A percentile compares a stretch with the other conserved stretches of the same genome.
phyloP scores from a whole-genome alignment of 1,139 yeast species.

The Sugiyamaella grinbergsii region DNA sequence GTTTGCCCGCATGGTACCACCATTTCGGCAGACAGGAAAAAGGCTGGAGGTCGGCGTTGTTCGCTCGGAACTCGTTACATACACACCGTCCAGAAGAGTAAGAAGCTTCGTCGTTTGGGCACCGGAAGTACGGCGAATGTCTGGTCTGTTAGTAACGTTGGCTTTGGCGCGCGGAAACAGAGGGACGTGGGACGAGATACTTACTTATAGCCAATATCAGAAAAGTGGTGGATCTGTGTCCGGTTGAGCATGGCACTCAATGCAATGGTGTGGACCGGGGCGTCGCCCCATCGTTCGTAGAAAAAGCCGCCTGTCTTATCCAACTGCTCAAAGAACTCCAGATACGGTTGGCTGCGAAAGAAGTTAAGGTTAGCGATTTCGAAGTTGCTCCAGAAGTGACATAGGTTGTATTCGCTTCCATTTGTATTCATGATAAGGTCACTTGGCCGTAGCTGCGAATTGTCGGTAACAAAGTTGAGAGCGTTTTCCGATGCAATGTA shows the following conservation, averaged over 20 bases:
- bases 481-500: constrained; percentile 69
- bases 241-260: constrained; percentile 66
- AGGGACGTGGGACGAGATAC: constrained; percentile 2
- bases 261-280: constrained; percentile 90
- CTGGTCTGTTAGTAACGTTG: constrained; percentile 26
- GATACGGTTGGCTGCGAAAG: constrained; percentile 71
- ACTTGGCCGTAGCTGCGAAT: constrained; percentile 40
- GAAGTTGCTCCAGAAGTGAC: constrained; percentile 96
- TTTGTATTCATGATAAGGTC: constrained; percentile 45
- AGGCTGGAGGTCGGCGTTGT: constrained; percentile 58
- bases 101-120: constrained; percentile 64
- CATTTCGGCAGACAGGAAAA: constrained; percentile 80
- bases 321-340: constrained; percentile 66
- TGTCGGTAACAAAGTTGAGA: constrained; percentile 67
- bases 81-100: constrained; percentile 62
- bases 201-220: constrained; percentile 76
- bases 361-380: constrained; percentile 83
- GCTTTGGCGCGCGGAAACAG: no score
- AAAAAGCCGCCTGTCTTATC: constrained; percentile 82
- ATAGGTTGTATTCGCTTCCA: constrained; percentile 69
- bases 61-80: constrained; percentile 51
- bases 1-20: constrained; percentile 63
- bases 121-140: constrained; percentile 80
- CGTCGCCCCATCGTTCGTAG: constrained; percentile 95
- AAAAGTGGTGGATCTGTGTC: constrained; percentile 78